phyloP scores from a whole-genome alignment of 768 basidiomycete species.

The Phylloporus sp. region DNA sequence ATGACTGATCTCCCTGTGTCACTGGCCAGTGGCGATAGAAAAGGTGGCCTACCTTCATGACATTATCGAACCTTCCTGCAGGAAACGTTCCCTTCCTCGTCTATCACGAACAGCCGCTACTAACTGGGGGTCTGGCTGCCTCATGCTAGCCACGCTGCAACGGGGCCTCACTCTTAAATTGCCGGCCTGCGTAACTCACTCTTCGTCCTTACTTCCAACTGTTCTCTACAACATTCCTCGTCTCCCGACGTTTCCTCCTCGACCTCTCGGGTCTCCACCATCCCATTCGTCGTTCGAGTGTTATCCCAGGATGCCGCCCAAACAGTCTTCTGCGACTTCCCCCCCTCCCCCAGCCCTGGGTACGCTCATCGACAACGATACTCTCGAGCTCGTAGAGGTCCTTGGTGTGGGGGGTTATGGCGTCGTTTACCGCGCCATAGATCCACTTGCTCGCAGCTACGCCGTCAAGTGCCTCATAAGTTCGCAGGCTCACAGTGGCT shows the following conservation, averaged over 20 bases:
- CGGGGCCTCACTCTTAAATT: conserved; percentile 30
- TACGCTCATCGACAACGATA: conserved; percentile 74
- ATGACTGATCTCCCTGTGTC: conserved; percentile 28
- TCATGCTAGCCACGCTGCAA: conserved; percentile 35
- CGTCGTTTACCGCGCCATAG: conserved; percentile 86
- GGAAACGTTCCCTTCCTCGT: conserved; percentile 28
- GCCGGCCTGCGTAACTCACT: conserved; percentile 17
- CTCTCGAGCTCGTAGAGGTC: conserved; percentile 78
- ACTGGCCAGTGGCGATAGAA: conserved; percentile 28
- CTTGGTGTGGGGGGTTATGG: conserved; percentile 95
- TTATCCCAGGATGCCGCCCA: conserved; percentile 27
- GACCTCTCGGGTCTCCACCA: conserved; percentile 23
- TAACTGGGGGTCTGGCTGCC: conserved; percentile 29
- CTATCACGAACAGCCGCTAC: conserved; percentile 32
- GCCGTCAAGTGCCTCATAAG: conserved; percentile 90
- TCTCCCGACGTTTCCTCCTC: conserved; percentile 19
- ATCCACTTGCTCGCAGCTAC: conserved; percentile 51
- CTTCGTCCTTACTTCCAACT: conserved; percentile 27
- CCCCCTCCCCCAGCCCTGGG: conserved; percentile 58
- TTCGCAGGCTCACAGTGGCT: conserved; percentile 36
- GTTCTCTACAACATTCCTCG: conserved; percentile 17
- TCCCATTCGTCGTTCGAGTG: conserved; percentile 14
- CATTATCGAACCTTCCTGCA: conserved; percentile 28
- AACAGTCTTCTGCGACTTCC: conserved; percentile 31
- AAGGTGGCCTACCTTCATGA: conserved; percentile 18